Base-by-base conservation (phyloP, 164 flowering plant genomes). In the Vitis riparia region DNA sequence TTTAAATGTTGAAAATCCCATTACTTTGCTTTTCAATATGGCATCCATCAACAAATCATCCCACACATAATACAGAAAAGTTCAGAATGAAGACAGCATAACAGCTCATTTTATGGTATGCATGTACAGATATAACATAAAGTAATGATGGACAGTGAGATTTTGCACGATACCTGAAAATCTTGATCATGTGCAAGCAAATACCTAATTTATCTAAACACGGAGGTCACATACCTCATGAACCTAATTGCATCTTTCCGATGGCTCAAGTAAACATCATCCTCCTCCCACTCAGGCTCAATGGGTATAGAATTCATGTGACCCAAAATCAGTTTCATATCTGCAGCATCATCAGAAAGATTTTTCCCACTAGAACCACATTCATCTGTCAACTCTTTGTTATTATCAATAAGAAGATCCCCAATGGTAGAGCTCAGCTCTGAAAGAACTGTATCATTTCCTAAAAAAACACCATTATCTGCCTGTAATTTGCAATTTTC, bases 251-350 rank as follows among this genome's bases (percentile, higher is more conserved):
- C 99, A 78, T 95, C 92, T 80, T 84, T 91, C 1, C 98, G 91
- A 69, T 86, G 89, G 72, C 71, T 83, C 76, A 88, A 65, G 75
- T 92, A 95, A 56, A 90, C 61, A 77, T 95, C 99, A 73, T 95
- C 94, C 62, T 91, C 94, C 76, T 86, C 89, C 93, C 91, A 88
- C 81, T 95, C 99, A 37, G 97, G 92, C 78, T 91, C 97, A 76
- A 85, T 58, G 5, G 94, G 93, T 14, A 82, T 59, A 62, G 76
- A 72, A 8, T 61, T 68, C 63, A 86, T 55, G 15, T 16, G 55
- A 27, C 73, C 71, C 49, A 76, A 9, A 55, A 75, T 70, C 44
- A 66, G 30, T 67, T 78, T 72, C 32, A 59, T 59, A 5, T 66
- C 65, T 30, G 69, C 63, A 55, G 68, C 65, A 72, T 62, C 66